Conservation (phyloP, 768 basidiomycete species). For the Gelatoporia subvermispora region DNA sequence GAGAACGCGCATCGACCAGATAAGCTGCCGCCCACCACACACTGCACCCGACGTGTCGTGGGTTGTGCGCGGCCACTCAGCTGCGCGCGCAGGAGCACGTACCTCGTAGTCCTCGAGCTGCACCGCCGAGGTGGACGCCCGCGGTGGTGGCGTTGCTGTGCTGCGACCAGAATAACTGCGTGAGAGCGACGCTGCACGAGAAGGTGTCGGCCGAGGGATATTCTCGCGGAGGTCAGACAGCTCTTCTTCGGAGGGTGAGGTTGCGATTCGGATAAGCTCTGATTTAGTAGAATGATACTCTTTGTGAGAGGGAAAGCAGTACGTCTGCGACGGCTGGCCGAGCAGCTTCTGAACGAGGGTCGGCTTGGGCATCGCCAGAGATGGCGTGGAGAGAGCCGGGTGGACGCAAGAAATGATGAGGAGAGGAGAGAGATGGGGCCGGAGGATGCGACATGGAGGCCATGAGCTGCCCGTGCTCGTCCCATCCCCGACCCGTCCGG, state of each 20-base stretch:
- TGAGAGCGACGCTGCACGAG: neutral
- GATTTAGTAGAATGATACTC: constrained; percentile 49
- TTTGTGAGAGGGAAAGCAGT: constrained; percentile 40
- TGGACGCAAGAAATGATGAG: neutral
- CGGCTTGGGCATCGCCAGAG: constrained; percentile 43
- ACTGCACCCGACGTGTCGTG: too few species aligned
- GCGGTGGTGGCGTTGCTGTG: neutral
- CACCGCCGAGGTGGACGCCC: too few species aligned
- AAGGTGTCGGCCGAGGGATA: neutral
- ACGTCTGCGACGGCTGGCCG: constrained; percentile 60
- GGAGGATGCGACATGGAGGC: neutral
- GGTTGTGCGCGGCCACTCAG: too few species aligned
- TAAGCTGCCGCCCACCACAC: constrained; percentile 2
- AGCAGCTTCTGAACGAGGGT: constrained; percentile 58
- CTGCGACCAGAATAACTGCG: neutral
- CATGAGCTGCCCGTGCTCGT: too few species aligned
- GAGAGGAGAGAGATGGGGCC: neutral
- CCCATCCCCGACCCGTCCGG: too few species aligned
- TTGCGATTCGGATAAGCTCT: constrained; percentile 45
- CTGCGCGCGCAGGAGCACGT: too few species aligned
- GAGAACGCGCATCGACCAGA: neutral
- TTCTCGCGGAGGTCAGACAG: neutral
- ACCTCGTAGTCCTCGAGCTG: too few species aligned
- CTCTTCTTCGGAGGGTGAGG: too few species aligned
- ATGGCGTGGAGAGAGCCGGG: neutral